Base-by-base conservation (phyloP, 2,329 filamentous ascomycete species). In the Fusarium begoniae region DNA sequence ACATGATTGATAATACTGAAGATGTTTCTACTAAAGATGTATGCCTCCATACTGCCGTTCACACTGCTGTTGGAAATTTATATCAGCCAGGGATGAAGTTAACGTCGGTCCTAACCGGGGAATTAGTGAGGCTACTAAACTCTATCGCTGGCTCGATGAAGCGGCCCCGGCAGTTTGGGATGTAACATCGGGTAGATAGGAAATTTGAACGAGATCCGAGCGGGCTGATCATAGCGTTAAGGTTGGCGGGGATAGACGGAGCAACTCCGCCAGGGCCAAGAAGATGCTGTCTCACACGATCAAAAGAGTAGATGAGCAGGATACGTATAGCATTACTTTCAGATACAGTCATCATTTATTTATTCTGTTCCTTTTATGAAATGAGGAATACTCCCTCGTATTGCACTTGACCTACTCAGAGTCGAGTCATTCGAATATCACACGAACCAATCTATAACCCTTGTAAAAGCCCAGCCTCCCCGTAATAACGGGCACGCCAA, bases 1-100 rank as follows among this genome's bases (percentile, higher is more conserved):
- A 14, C 51, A 41, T n/a, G 35, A 26, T 22, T 13, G 14, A 18
- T 17, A 22, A 12, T 3, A 6, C 20, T 6, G 13, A 5, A 5
- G 14, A 3, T 28, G 14, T 17, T 20, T 28, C 0, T 9, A 2
- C 10, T 22, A 2, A 14, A 3, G 10, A 37, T 2, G 2, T 20
- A 13, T 26, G 8, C 10, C 13, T 22, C 17, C 17, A 20, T 13
- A 3, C 0, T 20, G 48, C 18, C 7, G 12, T 10, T 20, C 48
- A 51, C 20, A 4, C 4, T 35, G 30, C 7, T 3, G 12, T 11
- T 26, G 2, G 20, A 20, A 24, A 11, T 53, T 35, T 53, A 53
- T 35, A 53, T 9, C 24, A 13, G 20, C 15, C 24, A 3, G 2
- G 8, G 40, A 54, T 14, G 40, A 28, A 22, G 51, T 28, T 54